These are phyloP conservation scores for Carpinus viminea DNA, from an alignment of 306 rosid genomes.

Conservation along the genomic window DNA sequence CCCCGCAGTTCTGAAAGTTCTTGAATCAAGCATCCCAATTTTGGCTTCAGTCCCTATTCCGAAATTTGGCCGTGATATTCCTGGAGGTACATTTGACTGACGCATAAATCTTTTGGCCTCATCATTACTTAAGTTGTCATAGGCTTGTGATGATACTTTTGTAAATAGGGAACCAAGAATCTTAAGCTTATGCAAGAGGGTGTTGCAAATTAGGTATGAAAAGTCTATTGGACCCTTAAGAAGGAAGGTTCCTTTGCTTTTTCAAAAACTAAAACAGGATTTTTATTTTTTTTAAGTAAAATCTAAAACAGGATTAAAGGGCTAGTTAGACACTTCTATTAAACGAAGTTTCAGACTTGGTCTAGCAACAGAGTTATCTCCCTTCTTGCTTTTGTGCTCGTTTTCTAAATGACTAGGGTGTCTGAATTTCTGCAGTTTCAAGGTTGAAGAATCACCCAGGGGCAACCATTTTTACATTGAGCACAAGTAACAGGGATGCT, in stretches of 20 bases:
- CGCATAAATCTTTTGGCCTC: background rate
- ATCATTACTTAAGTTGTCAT: too few species aligned
- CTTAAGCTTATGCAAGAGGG: background rate
- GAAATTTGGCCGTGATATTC: conserved; percentile 73
- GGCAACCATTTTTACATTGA: conserved; percentile 60
- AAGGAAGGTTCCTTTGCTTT: background rate
- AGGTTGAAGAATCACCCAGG: conserved; percentile 71
- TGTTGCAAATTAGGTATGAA: background rate
- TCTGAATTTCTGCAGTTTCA: conserved; percentile 58
- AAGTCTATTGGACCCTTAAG: background rate
- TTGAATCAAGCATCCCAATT: conserved; percentile 71
- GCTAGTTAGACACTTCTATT: background rate
- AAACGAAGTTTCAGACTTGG: background rate
- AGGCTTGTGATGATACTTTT: background rate
- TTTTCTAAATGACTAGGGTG: conserved; percentile 18
- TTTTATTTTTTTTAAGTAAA: background rate
- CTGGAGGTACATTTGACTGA: conserved; percentile 48
- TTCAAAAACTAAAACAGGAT: background rate
- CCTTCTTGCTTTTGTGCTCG: conserved; percentile 15
- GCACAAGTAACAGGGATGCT: conserved; percentile 60
- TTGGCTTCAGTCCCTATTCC: conserved; percentile 86
- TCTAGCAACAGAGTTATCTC: background rate
- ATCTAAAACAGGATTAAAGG: background rate
- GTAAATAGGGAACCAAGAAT: background rate
- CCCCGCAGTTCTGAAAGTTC: conserved; percentile 69